Conservation (phyloP, 2,329 filamentous ascomycete species). For the Byssothecium circinans region DNA sequence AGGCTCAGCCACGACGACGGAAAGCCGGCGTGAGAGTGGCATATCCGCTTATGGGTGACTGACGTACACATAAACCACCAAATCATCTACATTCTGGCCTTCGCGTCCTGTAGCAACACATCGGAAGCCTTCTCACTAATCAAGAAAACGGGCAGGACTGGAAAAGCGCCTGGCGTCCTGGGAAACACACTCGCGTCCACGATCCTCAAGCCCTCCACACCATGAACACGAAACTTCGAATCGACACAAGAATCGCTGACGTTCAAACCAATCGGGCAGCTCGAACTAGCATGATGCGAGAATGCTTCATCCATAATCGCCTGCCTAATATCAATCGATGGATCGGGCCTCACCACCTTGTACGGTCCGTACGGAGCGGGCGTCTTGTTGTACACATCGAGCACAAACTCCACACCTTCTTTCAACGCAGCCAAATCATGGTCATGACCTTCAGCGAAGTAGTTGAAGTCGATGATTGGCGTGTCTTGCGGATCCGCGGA, state of each 20-base stretch:
- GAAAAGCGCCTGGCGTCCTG: constrained; percentile 53
- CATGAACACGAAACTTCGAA: constrained; percentile 58
- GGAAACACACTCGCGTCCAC: constrained; percentile 64
- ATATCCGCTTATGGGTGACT: too few species aligned
- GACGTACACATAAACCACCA: too few species aligned
- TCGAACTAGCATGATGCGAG: constrained; percentile 60
- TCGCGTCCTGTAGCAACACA: neutral
- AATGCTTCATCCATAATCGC: constrained; percentile 29
- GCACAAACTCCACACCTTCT: neutral
- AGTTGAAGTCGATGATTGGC: constrained; percentile 53
- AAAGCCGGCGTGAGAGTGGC: too few species aligned
- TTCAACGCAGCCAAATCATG: constrained; percentile 1
- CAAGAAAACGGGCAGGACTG: constrained; percentile 51
- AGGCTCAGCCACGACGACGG: too few species aligned
- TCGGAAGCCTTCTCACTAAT: constrained; percentile 9
- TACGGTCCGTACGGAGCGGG: neutral
- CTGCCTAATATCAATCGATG: neutral
- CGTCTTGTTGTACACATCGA: neutral
- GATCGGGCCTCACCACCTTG: neutral
- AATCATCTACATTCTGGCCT: too few species aligned
- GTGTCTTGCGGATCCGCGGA: constrained; percentile 62
- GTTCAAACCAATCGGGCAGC: constrained; percentile 57
- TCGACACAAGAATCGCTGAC: constrained; percentile 59
- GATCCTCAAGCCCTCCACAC: constrained; percentile 57
- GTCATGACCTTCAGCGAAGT: constrained; percentile 1